Percentiles rank a stretch among this genome's conserved stretches.
Evolutionary conservation across 2,329 filamentous ascomycete species (phyloP).

Genomic region (Diaporthe vaccinii): DNA sequence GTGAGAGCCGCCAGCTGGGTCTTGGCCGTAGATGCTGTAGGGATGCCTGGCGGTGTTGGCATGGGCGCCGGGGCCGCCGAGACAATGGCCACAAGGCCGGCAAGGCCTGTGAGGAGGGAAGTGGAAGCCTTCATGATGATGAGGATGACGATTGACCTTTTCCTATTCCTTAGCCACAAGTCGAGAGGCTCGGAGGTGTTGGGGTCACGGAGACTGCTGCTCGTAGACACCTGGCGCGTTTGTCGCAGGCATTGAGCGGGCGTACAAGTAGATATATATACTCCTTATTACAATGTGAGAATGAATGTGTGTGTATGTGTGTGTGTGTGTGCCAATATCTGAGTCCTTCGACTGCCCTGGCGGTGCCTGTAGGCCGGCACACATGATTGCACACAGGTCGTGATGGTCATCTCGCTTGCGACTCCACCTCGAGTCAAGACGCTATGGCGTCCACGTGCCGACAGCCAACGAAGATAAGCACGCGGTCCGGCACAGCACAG

Average conservation of each 20-base stretch:
- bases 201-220: background rate
- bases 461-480: slow-evolving; percentile 35
- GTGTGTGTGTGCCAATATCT: background rate
- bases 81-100: slow-evolving; percentile 39
- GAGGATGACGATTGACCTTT: background rate
- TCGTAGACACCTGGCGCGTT: background rate
- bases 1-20: slow-evolving; percentile 70
- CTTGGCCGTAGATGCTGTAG: slow-evolving; percentile 68
- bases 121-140: slow-evolving; percentile 43
- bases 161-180: background rate
- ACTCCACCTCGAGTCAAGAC: slow-evolving; percentile 27
- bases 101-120: slow-evolving; percentile 43
- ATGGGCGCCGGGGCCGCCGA: slow-evolving; percentile 46
- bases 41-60: slow-evolving; percentile 69
- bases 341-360: background rate
- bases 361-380: background rate
- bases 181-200: background rate
- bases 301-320: background rate
- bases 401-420: slow-evolving; percentile 22
- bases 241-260: background rate
- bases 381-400: background rate
- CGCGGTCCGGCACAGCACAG: slow-evolving; percentile 18
- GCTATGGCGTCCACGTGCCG: slow-evolving; percentile 9
- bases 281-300: too few relatives aligned
- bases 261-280: background rate